Base-by-base conservation (phyloP, 345 rosid genomes). In the Boechera retrofracta region DNA sequence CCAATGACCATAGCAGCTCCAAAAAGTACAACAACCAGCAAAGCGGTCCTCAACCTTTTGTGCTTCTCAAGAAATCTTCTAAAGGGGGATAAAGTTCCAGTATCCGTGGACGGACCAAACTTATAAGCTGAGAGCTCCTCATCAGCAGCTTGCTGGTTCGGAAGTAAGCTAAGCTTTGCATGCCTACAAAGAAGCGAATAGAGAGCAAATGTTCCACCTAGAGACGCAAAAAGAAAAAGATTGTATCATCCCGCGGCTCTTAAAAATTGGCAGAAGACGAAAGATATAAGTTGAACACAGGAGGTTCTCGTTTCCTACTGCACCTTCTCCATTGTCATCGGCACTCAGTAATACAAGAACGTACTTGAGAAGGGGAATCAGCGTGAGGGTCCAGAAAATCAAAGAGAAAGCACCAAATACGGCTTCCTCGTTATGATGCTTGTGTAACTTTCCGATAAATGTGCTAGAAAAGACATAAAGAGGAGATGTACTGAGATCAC, bases 141-240 rank as follows among this genome's bases (percentile, higher is more conserved):
- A 58, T 93, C 97, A 78, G 97, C 98, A 47, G 96, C 92, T 85
- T 93, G 98, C 80, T 91, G 97, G 85, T 93, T 93, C 36, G 92
- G 94, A 81, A 93, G 98, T 68, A 93, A 83, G 82, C 89, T 91
- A 69, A 93, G 86, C 81, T 87, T 93, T 1, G 87, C 94, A 82
- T 91, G 96, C 82, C 98, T 84, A 78, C 97, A 93, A 60, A 91
- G 94, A 80, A 91, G 81, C 0, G 96, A 89, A 80, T 93, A 93
- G 64, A 93, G 93, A 83, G 97, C 97, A 84, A 93, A 91, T 26
- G 86, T 82, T 79, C 98, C 98, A 29, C 97, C 96, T 93, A 89
- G 75, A 64, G 67, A 56, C 12, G 33, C 52, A 55, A 18, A 42
- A 70, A 77, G 64, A 59, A 11, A 59, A 79, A 67, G 70, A 11